Evolutionary conservation across 441 rosid genomes (phyloP), one percentile per base, ranked within the genome.

Genomic region (Aquilaria agallochum): DNA sequence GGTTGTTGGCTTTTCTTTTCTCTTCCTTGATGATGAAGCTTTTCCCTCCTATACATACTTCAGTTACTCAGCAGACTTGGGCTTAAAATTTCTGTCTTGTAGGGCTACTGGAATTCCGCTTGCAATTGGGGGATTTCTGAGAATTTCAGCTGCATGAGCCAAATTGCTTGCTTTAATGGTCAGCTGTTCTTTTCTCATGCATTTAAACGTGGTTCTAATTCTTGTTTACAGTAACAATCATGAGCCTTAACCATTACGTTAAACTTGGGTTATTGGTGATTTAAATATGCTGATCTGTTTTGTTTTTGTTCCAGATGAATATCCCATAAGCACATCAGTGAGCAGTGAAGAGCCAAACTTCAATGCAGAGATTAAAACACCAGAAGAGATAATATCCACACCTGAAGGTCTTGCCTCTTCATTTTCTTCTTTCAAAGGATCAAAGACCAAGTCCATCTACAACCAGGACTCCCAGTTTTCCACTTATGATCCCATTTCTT

Each of bases 61-160:
- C 30, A 58, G 42, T 48, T n/a, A 14, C 27, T 11, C 49, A 30
- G 15, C 48, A n/a, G 31, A n/a, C n/a, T 1, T 56, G 9, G 10
- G 12, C 50, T 34, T 10, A 55, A 62, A 30, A 44, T 49, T 27
- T 46, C 11, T 50, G 54, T 50, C 20, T 11, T 58, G 15, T 76
- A 68, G 85, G 64, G 74, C 66, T 74, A 59, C 74, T 72, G 75
- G 85, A 69, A 78, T 67, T 64, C 75, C 49, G 74, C 53, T 67
- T 68, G 70, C 46, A 68, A 74, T 31, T 78, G 94, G 88, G 81
- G 69, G 64, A 74, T 77, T 69, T 71, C 84, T 52, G 89, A 79
- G 80, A 66, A 73, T 73, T 78, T 76, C 67, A 79, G 79, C 67
- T 86, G 78, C 75, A 59, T 68, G 74, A 76, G 79, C 69, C 75